phyloP scores from a whole-genome alignment of 2,329 filamentous ascomycete genomes.

The Fusarium brevicatenulatum region DNA sequence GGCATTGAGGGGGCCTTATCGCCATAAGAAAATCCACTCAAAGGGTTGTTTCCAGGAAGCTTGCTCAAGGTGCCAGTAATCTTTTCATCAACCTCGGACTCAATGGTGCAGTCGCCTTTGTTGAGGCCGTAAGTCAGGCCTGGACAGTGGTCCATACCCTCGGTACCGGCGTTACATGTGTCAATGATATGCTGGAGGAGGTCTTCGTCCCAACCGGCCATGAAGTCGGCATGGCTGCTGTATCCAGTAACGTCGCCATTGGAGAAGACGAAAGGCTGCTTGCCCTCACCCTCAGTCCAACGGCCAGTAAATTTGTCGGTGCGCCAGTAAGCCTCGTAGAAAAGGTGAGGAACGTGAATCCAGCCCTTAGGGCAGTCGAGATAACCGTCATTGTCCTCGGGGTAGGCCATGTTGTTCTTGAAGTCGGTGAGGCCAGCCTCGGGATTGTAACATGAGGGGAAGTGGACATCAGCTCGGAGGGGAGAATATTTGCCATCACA shows the following conservation, averaged over 20 bases:
- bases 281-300: conserved; percentile 64
- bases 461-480: conserved; percentile 73
- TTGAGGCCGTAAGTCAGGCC: conserved; percentile 65
- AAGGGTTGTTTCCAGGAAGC: conserved; percentile 66
- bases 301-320: conserved; percentile 62
- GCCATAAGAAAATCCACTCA: conserved; percentile 63
- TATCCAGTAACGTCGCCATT: conserved; percentile 77
- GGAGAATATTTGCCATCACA: conserved; percentile 72
- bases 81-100: conserved; percentile 58
- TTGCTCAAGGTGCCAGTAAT: conserved; percentile 55
- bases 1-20: conserved; percentile 20
- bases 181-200: conserved; percentile 74
- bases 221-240: conserved; percentile 77
- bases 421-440: conserved; percentile 67
- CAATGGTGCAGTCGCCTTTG: conserved; percentile 62
- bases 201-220: conserved; percentile 75
- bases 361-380: conserved; percentile 65
- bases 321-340: conserved; percentile 70
- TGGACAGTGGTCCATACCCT: conserved; percentile 71
- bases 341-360: conserved; percentile 66
- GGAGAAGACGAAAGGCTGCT: conserved; percentile 73
- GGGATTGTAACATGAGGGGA: conserved; percentile 80
- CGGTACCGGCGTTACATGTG: conserved; percentile 68
- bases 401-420: conserved; percentile 73
- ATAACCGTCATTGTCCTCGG: conserved; percentile 60